Base-by-base conservation (phyloP, 164 flowering plant species). In the Vitis amurensis region DNA sequence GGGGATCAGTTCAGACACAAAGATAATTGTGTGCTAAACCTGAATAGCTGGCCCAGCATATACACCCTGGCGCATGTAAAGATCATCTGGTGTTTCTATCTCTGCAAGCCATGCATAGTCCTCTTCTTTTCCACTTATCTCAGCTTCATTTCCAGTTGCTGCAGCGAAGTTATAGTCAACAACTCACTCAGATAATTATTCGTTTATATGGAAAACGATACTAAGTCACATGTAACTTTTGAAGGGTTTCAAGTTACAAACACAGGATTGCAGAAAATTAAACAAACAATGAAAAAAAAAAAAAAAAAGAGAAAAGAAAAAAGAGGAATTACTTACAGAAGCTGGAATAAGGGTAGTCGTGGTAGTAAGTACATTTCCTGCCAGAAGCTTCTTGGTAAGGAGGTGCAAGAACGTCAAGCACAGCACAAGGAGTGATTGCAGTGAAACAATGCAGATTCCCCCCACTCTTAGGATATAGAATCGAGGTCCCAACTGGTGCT, bases 391-490 rank as follows among this genome's bases (percentile, higher is more conserved):
- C 98, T 17, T 59, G 70, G 69, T 95, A 95, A 55, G 99, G 94
- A 74, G 99, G 99, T 11, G 98, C 77, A 27, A 95, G 91, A 64
- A 95, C 68, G 77, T 95, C 99, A 19, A 95, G 90, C 71, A 93
- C 89, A 6, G 98, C 99, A 77, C 99, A 95, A 50, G 98, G 91
- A 44, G 97, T 81, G 71, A 95, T 63, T 16, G 98, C 94, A 16
- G 97, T 95, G 79, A 95, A 92, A 80, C 94, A 93, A 69, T 95
- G 99, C 37, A 95, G 58, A 80, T 95, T 95, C 11, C 98, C 99
- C 11, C 93, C 97, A 70, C 67, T 78, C 63, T 78, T 89, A 11
- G 98, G 98, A 73, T 84, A 90, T 79, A 95, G 75, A 50, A 88
- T 78, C 1, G 98, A 83, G 60, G 93, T 85, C 27, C 67, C 81